Evolutionary conservation across 139 green algal species (phyloP), one percentile per base, ranked within the genome.

Genomic region (Eudorina sp.): DNA sequence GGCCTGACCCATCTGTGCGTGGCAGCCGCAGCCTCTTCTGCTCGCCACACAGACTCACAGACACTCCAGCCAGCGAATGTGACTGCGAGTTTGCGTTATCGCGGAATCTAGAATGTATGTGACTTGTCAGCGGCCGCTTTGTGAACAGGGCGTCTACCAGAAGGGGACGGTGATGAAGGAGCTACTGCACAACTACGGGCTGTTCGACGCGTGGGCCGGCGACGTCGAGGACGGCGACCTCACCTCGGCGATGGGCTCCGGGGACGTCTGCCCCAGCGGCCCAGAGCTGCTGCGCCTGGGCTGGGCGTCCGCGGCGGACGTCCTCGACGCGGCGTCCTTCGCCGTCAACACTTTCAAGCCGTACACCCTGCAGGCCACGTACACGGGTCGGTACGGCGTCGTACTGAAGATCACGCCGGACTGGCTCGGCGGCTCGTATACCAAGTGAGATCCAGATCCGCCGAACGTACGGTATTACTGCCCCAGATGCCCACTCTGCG

Each of bases 81-180:
- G n/a, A n/a, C n/a, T n/a, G n/a, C n/a, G n/a, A n/a, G n/a, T n/a
- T n/a, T n/a, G n/a, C n/a, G n/a, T n/a, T n/a, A n/a, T n/a, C n/a
- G n/a, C n/a, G n/a, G n/a, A n/a, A n/a, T n/a, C n/a, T n/a, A n/a
- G n/a, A n/a, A n/a, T n/a, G n/a, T n/a, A n/a, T n/a, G n/a, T n/a
- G n/a, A n/a, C n/a, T n/a, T n/a, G n/a, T n/a, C n/a, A n/a, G n/a
- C n/a, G n/a, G n/a, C n/a, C n/a, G n/a, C n/a, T n/a, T n/a, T n/a
- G n/a, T n/a, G n/a, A n/a, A n/a, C 53, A 74, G 78, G 78, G 34
- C 36, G n/a, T 53, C 14, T 85, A 74, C 40, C 13, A 18, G 34
- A 85, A 73, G 78, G 53, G 36, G 34, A 53, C 36, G 4, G 38
- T 74, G 21, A 58, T 74, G 78, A 53, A 85, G 78, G 78, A 85